Conservation (phyloP, 2,329 filamentous ascomycete species). For the Rugonectria rugulosa region DNA sequence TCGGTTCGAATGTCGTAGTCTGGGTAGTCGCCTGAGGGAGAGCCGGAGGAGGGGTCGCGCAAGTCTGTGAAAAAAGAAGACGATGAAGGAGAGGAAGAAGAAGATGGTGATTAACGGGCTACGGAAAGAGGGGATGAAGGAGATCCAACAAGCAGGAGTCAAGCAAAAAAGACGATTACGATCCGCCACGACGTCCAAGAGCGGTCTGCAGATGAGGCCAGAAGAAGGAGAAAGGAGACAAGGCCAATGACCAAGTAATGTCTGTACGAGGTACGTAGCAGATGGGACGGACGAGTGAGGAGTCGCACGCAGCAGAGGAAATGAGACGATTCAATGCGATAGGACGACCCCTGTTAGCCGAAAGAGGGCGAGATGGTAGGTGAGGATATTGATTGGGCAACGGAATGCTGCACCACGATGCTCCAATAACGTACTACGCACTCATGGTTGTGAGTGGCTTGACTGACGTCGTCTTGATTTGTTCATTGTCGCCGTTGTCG, state of each 20-base stretch:
- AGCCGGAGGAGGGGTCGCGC: not conserved
- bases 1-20: conserved; percentile 7
- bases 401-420: not conserved
- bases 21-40: not conserved
- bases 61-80: not conserved
- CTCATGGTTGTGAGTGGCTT: conserved; percentile 8
- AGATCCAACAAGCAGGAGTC: not conserved
- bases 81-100: not conserved
- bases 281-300: conserved; percentile 3
- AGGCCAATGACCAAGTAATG: conserved; percentile 10
- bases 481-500: not conserved
- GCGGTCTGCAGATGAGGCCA: conserved; percentile 20
- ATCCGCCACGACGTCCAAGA: conserved; percentile 10
- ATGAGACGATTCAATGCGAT: conserved; percentile 12
- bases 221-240: conserved; percentile 20
- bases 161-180: not conserved
- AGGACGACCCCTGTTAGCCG: conserved; percentile 10
- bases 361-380: conserved; percentile 25
- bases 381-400: conserved; percentile 15
- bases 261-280: too few relatives aligned
- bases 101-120: conserved; percentile 3
- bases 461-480: not conserved
- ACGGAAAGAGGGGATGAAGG: not conserved
- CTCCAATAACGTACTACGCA: too few relatives aligned
- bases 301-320: conserved; percentile 17